A percentile compares a stretch with the other conserved stretches of the same genome.
phyloP scores from a whole-genome alignment of 78 protist genomes.

The Polysphondylium violaceum region DNA sequence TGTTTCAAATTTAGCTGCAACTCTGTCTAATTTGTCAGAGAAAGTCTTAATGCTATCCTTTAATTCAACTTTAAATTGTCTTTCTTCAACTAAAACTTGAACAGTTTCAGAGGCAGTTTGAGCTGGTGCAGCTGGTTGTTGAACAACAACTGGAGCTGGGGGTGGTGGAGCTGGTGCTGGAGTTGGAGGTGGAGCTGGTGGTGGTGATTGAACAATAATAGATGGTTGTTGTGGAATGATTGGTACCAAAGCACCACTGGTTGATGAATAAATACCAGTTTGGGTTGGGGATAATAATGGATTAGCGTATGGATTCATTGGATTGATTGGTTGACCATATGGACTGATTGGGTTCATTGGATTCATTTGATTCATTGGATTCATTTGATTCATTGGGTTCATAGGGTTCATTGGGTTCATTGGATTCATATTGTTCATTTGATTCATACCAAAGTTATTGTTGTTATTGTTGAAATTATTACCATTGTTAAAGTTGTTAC shows the following conservation, averaged over 20 bases:
- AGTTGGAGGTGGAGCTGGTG: slow-evolving; percentile 41
- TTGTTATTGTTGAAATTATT: neutral
- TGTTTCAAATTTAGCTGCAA: slow-evolving; percentile 36
- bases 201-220: slow-evolving; percentile 13
- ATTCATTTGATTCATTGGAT: slow-evolving; percentile 19
- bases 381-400: neutral
- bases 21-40: slow-evolving; percentile 35
- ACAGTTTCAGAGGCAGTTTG: slow-evolving; percentile 58
- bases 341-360: neutral
- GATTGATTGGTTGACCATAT: too few species aligned
- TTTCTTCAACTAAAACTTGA: slow-evolving; percentile 67
- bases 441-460: slow-evolving; percentile 15
- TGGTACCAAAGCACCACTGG: slow-evolving; percentile 68
- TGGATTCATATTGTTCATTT: neutral
- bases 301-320: too few species aligned
- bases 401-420: slow-evolving; percentile 19
- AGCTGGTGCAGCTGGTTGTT: slow-evolving; percentile 10
- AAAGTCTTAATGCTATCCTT: slow-evolving; percentile 2
- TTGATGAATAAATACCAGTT: slow-evolving; percentile 2
- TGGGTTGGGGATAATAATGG: slow-evolving; percentile 9
- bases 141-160: slow-evolving; percentile 26
- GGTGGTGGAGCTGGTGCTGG: slow-evolving; percentile 61
- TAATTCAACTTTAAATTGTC: slow-evolving; percentile 48
- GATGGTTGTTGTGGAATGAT: slow-evolving; percentile 23
- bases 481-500: neutral